Evolutionary conservation across 257 asterid genomes (phyloP).

Genomic region (Solanum acaule): DNA sequence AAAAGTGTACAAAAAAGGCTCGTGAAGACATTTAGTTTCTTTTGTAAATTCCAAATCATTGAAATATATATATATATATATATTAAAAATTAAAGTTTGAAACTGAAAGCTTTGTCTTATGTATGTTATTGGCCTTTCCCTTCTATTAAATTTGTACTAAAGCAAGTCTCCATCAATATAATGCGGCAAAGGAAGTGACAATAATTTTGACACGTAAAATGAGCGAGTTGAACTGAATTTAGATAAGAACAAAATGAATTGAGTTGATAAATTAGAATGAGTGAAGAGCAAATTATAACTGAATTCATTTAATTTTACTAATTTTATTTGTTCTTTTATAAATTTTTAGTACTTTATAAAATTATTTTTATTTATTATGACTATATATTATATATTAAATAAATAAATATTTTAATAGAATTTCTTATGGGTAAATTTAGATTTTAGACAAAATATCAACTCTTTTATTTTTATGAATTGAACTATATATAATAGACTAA

Average conservation of each 20-base stretch:
- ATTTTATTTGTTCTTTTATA: neutral
- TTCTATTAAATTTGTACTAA: neutral
- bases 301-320: neutral
- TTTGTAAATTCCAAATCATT: neutral
- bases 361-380: neutral
- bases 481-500: neutral
- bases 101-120: neutral
- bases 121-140: neutral
- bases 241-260: neutral
- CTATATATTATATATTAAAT: neutral
- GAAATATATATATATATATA: too few relatives aligned
- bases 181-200: neutral
- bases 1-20: neutral
- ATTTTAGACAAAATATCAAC: neutral
- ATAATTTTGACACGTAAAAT: neutral
- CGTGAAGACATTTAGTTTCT: neutral
- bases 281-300: neutral
- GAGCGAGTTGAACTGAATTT: too few relatives aligned
- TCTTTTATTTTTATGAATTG: neutral
- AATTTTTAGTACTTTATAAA: neutral
- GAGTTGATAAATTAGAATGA: neutral
- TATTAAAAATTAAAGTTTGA: neutral
- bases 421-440: neutral
- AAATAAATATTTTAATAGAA: neutral
- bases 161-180: neutral